Base-by-base conservation (phyloP, 176 grass and related monocot species). In the Thalia dealbata region DNA sequence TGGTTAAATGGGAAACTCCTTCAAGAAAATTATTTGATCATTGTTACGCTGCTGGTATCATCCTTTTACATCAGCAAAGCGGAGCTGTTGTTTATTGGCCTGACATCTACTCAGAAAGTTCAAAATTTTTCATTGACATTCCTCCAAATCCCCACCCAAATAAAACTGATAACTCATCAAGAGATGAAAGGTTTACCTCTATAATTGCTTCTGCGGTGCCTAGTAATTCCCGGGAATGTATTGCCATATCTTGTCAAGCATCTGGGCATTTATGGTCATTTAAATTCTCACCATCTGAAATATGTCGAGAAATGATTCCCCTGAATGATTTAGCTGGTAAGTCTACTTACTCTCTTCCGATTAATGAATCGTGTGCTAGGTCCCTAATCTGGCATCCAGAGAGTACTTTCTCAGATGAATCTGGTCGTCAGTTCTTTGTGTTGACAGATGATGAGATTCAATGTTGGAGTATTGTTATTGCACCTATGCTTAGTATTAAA, bases 391-490 rank as follows among this genome's bases (percentile, higher is more conserved):
- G 95, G 95, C 71, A 88, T 83, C 80, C 90, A 66, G 84, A 64
- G 62, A 41, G 82, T 41, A 64, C 61, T 80, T 83, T 65, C 16
- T 82, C 83, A 12, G 72, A 81, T 76, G 32, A 74, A 76, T 80
- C 78, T 79, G 85, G 81, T n/a, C 65, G 75, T 30, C 77, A 76
- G 50, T 97, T 97, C 77, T 87, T 97, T 70, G 79, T 92, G 68
- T 84, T 97, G 75, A 92, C 85, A 56, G 82, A 87, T 73, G 76
- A 75, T 76, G 95, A 90, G 71, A 74, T 97, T 76, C 89, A 97
- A 71, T 91, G 73, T 83, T 97, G 95, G 89, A 88, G 30, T 59
- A 76, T 97, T 74, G 81, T 71, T 76, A 50, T 91, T 74, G 77
- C 73, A 75, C 74, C 84, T 72, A 72, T 19, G 52, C 74, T 82